Evolutionary conservation across 768 basidiomycete genomes (phyloP), one percentile per base, ranked within the genome.

Genomic region (Tephrocybe sp.): DNA sequence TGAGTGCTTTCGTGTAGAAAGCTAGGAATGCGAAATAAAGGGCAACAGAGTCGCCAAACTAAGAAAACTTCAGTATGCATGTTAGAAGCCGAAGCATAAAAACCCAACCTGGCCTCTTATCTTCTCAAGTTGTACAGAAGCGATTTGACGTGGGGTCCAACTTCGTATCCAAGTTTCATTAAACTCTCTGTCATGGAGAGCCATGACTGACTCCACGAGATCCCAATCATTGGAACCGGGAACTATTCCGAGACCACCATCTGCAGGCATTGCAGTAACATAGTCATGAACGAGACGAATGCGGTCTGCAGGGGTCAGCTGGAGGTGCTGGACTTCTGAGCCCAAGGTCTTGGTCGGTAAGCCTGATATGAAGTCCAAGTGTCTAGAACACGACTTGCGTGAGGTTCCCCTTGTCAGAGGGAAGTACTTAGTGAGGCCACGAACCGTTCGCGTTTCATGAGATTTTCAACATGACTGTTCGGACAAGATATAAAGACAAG

Each of bases 21-120:
- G 83, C 79, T 14, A 98, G 78, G 73, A 96, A 97, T 43, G 82
- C 80, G 68, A 95, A 98, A 70, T 99, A 95, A 32, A 92, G 78
- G 1, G 92, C 90, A 13, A 93, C 71, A 1, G 83, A 76, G 62
- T 90, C 89, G 10, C 93, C 93, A 57, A 91, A 92, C 80, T 71
- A 54, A 16, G 46, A 34, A 12, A 17, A 49, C 11, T 23, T 35
- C 39, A 45, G 30, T 9, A 12, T 39, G 13, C 12, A 10, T 33
- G 14, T 31, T 14, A 10, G 12, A 6, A 41, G 38, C 12, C 16
- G 9, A 39, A 39, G 38, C 36, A 1, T 33, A 34, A 35, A 9
- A 36, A n/a, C 20, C 44, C 1, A 8, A 84, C 87, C 69, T 91
- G 87, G 56, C 86, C 78, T 35, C 87, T 80, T 41, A 96, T 80